Conservation (phyloP, 2,329 filamentous ascomycete genomes). For the Aspergillus niger region DNA sequence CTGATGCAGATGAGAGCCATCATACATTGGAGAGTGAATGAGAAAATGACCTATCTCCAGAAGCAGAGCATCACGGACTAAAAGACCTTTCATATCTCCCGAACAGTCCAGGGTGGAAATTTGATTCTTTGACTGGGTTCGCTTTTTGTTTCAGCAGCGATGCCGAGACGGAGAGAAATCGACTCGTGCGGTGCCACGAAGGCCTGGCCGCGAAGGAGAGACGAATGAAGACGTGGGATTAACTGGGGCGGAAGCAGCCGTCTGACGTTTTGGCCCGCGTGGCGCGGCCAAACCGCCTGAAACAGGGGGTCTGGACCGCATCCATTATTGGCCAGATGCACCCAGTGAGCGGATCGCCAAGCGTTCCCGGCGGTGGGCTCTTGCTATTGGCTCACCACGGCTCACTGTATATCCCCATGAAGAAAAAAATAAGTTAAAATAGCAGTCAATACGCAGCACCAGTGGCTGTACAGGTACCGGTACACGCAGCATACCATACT, state of each 20-base stretch:
- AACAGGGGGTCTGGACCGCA: neutral
- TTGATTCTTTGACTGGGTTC: neutral
- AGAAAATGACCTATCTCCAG: neutral
- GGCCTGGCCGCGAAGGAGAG: neutral
- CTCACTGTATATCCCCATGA: neutral
- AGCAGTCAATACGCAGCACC: neutral
- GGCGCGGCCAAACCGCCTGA: neutral
- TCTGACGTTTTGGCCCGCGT: conserved; percentile 11
- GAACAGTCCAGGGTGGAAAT: too few relatives aligned
- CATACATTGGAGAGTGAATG: neutral
- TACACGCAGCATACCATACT: neutral
- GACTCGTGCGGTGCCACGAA: conserved; percentile 4
- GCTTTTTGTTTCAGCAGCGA: neutral
- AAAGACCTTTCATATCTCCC: neutral
- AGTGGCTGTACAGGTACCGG: neutral
- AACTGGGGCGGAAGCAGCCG: conserved; percentile 7
- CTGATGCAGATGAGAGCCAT: neutral
- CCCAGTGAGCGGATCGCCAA: neutral
- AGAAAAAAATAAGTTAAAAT: neutral
- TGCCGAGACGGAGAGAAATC: neutral
- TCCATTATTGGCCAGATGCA: neutral
- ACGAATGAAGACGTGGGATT: neutral
- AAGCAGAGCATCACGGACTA: neutral
- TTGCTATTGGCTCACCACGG: neutral
- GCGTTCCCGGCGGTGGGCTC: neutral